Base-by-base conservation (phyloP, 2,329 filamentous ascomycete species). In the Aspergillus fumigatiaffinis region DNA sequence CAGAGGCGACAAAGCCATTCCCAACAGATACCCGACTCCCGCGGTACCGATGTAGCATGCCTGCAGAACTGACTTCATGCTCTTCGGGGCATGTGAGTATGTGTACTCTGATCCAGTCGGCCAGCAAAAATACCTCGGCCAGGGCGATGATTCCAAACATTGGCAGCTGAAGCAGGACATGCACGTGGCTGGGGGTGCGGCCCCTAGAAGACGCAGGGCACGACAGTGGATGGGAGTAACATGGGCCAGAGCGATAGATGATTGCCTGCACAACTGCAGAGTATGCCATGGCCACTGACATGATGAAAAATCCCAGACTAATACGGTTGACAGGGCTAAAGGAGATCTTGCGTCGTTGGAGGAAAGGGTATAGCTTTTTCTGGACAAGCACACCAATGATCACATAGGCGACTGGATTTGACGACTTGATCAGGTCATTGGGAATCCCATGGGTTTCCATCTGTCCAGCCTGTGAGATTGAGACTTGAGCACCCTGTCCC, bases 401-500 rank as follows among this genome's bases (percentile, higher is more conserved):
- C 59, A 88, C 80, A 58, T 87, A 82, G 26, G 80, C 77, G 41
- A 88, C 71, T 0, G 84, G 80, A 63, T 87, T 84, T 58, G 88
- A 76, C 67, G 86, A 83, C 54, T 77, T 73, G 25, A 88, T 73
- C 8, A 88, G 72, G 66, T 89, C 86, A 66, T 88, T 88, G 7
- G 80, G 79, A 3, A 82, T 71, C 42, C 80, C 80, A 55, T 78
- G 69, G 3, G 78, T 73, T 12, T 70, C 59, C 79, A 90, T 84
- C 53, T 84, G 85, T 4, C 82, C 80, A 28, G 85, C 87, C 76
- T 72, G 71, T 2, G 70, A 66, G 42, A 68, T 68, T 14, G 69
- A 54, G 56, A 70, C 69, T 47, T 66, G 65, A 55, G 54, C 51
- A 4, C 42, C 57, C 44, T 66, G 59, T 35, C 56, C 58, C 20